Conservation (phyloP, 1,284 basidiomycete species). For the Trichosporon ovoides region DNA sequence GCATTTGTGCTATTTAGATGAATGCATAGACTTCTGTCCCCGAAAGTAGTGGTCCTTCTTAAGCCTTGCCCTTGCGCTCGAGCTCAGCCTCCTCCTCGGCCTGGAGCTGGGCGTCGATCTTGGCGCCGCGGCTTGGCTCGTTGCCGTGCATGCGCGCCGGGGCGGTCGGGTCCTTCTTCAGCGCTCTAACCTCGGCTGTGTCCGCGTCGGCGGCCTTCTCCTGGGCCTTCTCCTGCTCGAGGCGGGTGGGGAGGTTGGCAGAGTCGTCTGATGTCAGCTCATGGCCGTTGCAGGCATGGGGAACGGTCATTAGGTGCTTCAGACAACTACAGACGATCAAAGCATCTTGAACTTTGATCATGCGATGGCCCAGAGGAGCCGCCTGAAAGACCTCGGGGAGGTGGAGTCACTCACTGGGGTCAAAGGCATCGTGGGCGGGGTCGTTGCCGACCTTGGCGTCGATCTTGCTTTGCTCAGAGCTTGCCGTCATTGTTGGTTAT, state of each 20-base stretch:
- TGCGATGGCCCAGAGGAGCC: too few species aligned
- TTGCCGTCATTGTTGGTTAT: neutral
- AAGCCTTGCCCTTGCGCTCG: constrained; percentile 15
- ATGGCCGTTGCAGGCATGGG: too few species aligned
- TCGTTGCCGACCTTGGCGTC: constrained; percentile 5
- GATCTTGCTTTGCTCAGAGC: neutral
- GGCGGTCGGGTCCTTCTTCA: constrained; percentile 16
- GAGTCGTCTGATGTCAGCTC: constrained; percentile 16
- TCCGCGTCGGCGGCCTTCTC: constrained; percentile 6
- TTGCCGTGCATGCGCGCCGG: constrained; percentile 16
- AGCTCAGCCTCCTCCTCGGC: constrained; percentile 16
- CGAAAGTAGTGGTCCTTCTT: neutral
- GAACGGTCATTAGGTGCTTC: neutral
- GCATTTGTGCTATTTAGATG: too few species aligned
- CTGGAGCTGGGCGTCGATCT: constrained; percentile 16
- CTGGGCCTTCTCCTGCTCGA: constrained; percentile 5
- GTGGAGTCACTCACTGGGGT: constrained; percentile 6
- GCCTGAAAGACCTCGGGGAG: too few species aligned
- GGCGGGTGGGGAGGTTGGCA: constrained; percentile 6
- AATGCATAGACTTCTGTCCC: too few species aligned
- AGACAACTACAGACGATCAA: too few species aligned
- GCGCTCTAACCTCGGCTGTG: constrained; percentile 10
- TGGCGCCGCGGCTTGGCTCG: constrained; percentile 17
- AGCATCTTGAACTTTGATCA: too few species aligned
- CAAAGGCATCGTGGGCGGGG: constrained; percentile 4